Evolutionary conservation across 768 basidiomycete genomes (phyloP), one percentile per base, ranked within the genome.

Genomic region (Wakefieldia striispora): DNA sequence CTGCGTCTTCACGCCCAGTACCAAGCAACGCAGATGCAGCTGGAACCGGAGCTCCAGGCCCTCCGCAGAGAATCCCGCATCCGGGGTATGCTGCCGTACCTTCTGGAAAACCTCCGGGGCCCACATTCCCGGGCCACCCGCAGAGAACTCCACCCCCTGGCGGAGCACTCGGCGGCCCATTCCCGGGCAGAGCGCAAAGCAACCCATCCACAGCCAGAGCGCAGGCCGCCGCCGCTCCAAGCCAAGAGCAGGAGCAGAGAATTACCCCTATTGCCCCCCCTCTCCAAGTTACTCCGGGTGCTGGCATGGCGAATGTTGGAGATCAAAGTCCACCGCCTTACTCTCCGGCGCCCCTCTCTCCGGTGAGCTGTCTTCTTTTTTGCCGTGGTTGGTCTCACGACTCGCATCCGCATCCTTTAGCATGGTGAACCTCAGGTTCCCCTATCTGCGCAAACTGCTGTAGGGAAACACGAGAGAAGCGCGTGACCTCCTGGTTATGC

Each of bases 301-400:
- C 17, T 14, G 29, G 40, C 8, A 19, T 19, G 4, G 1, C n/a
- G n/a, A 44, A 42, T 10, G 42, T 17, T 16, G n/a, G 20, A 34
- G 44, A 50, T 8, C 47, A 20, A 19, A 62, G 51, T 47, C 63
- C 62, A 23, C 62, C 62, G 2, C 62, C 63, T 1, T 63, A 63
- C 37, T 59, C 45, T 6, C 43, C 66, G 11, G 29, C 63, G 3
- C 60, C 60, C 0, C 59, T 61, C 31, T 59, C 45, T 8, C 43
- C 64, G n/a, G 65, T 66, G 42, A 60, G 65, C 27, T 19, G 1
- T 37, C 19, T 11, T 33, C 23, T 10, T n/a, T 43, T 24, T 36
- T 6, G 13, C 34, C 31, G 16, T 14, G 20, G 9, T 3, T 21
- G 13, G 8, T 27, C 33, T 27, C 41, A 39, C 33, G n/a, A 3